phyloP scores from a whole-genome alignment of 2,329 filamentous ascomycete genomes.

The Phialophora expanda region DNA sequence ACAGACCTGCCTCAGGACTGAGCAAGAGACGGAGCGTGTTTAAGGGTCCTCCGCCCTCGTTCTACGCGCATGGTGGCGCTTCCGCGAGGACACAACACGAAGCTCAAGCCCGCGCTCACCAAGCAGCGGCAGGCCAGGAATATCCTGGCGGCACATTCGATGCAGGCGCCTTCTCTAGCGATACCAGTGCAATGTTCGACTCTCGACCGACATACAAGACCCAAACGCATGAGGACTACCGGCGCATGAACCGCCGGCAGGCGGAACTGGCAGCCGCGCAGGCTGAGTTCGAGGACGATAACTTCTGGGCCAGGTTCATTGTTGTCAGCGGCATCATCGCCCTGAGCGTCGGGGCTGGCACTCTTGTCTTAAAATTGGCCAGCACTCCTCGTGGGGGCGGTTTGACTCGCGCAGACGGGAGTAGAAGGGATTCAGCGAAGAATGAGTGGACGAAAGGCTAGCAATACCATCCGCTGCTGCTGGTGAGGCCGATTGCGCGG shows the following conservation, averaged over 20 bases:
- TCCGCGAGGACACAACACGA: constrained; percentile 69
- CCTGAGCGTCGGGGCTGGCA: constrained; percentile 42
- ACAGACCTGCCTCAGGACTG: constrained; percentile 77
- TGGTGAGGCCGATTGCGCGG: no score
- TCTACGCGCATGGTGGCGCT: constrained; percentile 72
- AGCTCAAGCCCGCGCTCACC: constrained; percentile 63
- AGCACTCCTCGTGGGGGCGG: constrained; percentile 32
- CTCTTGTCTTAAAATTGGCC: constrained; percentile 36
- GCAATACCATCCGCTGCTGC: background rate
- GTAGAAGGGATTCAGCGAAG: constrained; percentile 28
- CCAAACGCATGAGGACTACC: constrained; percentile 67
- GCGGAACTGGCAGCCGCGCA: constrained; percentile 44
- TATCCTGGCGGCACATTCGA: constrained; percentile 32
- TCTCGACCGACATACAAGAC: constrained; percentile 72
- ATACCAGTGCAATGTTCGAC: constrained; percentile 68
- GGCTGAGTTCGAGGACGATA: constrained; percentile 45
- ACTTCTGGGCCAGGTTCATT: constrained; percentile 46
- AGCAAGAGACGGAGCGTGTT: constrained; percentile 77
- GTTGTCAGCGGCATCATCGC: constrained; percentile 49
- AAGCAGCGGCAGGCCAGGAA: constrained; percentile 21
- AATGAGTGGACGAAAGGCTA: constrained; percentile 35
- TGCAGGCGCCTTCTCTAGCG: constrained; percentile 38
- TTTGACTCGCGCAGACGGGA: constrained; percentile 36
- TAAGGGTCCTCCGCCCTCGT: constrained; percentile 84
- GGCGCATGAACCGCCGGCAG: constrained; percentile 53